Conservation (phyloP, 2,329 filamentous ascomycete genomes). For the Aspergillus alliaceus region DNA sequence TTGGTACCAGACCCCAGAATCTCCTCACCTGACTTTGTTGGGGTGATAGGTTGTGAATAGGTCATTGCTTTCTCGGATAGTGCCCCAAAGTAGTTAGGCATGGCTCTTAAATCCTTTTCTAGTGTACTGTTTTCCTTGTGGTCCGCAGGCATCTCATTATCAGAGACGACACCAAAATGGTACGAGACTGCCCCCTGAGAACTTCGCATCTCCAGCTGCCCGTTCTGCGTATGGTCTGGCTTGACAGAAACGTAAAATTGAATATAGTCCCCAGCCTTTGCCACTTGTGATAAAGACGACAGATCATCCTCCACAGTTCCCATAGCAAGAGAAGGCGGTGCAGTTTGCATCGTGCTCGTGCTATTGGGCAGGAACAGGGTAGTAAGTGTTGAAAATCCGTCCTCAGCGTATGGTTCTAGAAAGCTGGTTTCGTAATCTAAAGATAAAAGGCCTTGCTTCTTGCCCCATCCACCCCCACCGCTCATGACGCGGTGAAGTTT, state of each 20-base stretch:
- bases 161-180: conserved; percentile 34
- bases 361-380: conserved; percentile 23
- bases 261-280: conserved; percentile 38
- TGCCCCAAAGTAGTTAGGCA: conserved; percentile 38
- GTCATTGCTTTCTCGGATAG: conserved; percentile 42
- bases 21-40: conserved; percentile 2
- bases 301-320: conserved; percentile 30
- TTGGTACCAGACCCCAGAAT: conserved; percentile 29
- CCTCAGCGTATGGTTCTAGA: conserved; percentile 12
- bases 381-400: conserved; percentile 21
- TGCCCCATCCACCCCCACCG: conserved; percentile 47
- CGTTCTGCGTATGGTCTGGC: conserved; percentile 5
- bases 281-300: conserved; percentile 40
- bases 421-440: conserved; percentile 42
- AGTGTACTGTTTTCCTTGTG: neutral
- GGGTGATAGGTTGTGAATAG: conserved; percentile 26
- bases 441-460: conserved; percentile 45
- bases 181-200: conserved; percentile 18
- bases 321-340: conserved; percentile 23
- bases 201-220: neutral
- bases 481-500: conserved; percentile 45
- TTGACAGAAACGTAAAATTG: conserved; percentile 43
- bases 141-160: conserved; percentile 20
- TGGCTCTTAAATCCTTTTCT: conserved; percentile 20
- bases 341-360: conserved; percentile 6